phyloP scores from a whole-genome alignment of 768 basidiomycete species.

The Strobilomyces dryophilus region DNA sequence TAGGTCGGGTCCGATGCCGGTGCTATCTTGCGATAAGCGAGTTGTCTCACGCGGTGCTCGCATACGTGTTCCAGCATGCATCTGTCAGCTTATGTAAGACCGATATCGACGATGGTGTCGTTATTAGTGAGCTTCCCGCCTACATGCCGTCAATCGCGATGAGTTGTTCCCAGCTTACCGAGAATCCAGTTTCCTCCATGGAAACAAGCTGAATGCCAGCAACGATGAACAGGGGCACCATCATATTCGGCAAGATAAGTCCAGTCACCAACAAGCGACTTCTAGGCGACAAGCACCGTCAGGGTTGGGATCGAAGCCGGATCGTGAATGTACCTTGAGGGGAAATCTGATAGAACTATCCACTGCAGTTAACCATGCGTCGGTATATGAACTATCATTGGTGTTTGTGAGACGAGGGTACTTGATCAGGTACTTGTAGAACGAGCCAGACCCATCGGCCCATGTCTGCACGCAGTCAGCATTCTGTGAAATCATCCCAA shows the following conservation, averaged over 20 bases:
- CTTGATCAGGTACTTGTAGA: slow-evolving; percentile 77
- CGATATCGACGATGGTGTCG: slow-evolving; percentile 60
- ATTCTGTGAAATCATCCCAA: neutral
- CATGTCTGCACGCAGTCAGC: slow-evolving; percentile 45
- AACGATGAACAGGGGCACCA: slow-evolving; percentile 43
- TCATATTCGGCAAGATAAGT: slow-evolving; percentile 66
- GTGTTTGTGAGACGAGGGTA: slow-evolving; percentile 64
- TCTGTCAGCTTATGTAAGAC: slow-evolving; percentile 60
- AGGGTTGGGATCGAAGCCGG: neutral
- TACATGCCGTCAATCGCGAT: slow-evolving; percentile 14
- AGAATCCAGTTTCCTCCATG: slow-evolving; percentile 47
- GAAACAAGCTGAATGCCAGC: slow-evolving; percentile 75
- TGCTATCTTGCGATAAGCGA: slow-evolving; percentile 36
- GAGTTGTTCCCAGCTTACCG: slow-evolving; percentile 31
- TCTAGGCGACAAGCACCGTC: slow-evolving; percentile 33
- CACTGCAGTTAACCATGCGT: slow-evolving; percentile 67
- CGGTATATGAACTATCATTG: slow-evolving; percentile 54
- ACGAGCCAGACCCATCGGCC: slow-evolving; percentile 68
- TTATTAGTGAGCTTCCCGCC: slow-evolving; percentile 70
- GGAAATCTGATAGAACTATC: slow-evolving; percentile 58
- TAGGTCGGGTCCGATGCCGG: slow-evolving; percentile 71
- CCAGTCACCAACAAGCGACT: slow-evolving; percentile 59
- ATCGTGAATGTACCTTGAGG: rapidly evolving
- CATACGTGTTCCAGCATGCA: slow-evolving; percentile 79
- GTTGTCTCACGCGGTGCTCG: slow-evolving; percentile 53